Base-by-base conservation (phyloP, 2,329 filamentous ascomycete genomes). In the Arthrocladium fulminans region DNA sequence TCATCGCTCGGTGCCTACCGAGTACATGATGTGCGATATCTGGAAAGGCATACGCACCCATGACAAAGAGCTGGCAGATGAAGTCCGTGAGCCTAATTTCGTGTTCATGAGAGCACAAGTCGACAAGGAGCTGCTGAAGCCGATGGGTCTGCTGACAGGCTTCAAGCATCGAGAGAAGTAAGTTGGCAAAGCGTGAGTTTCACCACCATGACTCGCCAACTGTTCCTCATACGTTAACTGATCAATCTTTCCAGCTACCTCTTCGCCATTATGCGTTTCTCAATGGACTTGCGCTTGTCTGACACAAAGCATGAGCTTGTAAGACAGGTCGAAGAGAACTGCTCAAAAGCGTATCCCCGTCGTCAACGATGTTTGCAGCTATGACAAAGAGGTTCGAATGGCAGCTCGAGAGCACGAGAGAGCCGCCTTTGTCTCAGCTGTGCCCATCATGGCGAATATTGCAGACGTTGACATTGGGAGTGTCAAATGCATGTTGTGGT, bases 291-390 rank as follows among this genome's bases (percentile, higher is more conserved):
- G 1, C 49, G 55, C 5, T 43, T 69, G 1, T 53, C 49, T 1
- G n/a, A 51, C 0, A 48, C 53, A 1, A 64, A 70, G n/a, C 51
- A 67, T 0, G 38, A 45, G 0, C 23, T 45, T 0, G 50, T 63
- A 2, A 34, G 49, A 0, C 32, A 53, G 0, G 44, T 68, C 4
- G 67, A 72, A 12, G 35, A 49, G 24, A 68, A 66, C 49, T 65
- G 59, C 49, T 54, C 61, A 3, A 64, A 64, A n/a, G 50, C 68
- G 70, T 38, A 57, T 71, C 37, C 64, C 66, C 2, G 54, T 70
- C 4, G 55, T 71, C 23, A 71, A 71, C 55, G 68, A 72, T 50
- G 69, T 71, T 49, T 65, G 56, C 47, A 65, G 60, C 51, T 71
- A 49, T 37, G 66, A 69, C n/a, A 71, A 71, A 53, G 68, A 71